Evolutionary conservation across 768 basidiomycete species (phyloP).

Genomic region (Tulasnella sp.): DNA sequence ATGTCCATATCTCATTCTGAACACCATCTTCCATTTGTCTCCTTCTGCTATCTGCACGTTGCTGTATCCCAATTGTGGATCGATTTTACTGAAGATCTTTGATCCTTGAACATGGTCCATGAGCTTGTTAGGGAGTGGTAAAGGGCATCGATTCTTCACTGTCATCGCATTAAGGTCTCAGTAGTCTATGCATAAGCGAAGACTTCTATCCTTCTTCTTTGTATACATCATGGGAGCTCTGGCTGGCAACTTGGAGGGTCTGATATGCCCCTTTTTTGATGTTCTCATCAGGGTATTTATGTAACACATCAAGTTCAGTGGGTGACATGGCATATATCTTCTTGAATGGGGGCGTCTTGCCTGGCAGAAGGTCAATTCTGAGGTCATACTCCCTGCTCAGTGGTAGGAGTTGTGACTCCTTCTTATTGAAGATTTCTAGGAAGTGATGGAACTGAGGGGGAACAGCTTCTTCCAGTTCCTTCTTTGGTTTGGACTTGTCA

Average conservation of each 20-base stretch:
- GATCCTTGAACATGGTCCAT: neutral
- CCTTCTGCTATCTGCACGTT: conserved; percentile 6
- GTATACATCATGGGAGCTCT: conserved; percentile 23
- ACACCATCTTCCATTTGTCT: conserved; percentile 15
- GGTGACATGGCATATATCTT: neutral
- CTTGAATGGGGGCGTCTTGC: neutral
- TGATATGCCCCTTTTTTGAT: conserved; percentile 6
- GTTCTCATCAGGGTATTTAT: neutral
- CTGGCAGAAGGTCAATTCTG: neutral
- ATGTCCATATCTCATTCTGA: conserved; percentile 4
- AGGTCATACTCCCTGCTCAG: neutral
- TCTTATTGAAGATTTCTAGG: neutral
- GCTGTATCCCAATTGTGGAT: conserved; percentile 14
- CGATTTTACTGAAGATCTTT: conserved; percentile 3
- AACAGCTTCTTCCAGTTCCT: neutral
- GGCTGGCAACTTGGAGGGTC: conserved; percentile 16
- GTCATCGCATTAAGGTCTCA: neutral
- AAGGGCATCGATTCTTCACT: neutral
- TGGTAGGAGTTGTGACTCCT: neutral
- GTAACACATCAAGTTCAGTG: neutral
- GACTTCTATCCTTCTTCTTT: neutral
- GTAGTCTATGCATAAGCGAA: neutral
- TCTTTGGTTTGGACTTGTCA: too few relatives aligned
- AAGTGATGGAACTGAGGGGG: neutral
- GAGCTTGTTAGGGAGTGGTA: neutral